phyloP scores from a whole-genome alignment of 495 filamentous ascomycete genomes.

The Hypoxylon crocopeplum region DNA sequence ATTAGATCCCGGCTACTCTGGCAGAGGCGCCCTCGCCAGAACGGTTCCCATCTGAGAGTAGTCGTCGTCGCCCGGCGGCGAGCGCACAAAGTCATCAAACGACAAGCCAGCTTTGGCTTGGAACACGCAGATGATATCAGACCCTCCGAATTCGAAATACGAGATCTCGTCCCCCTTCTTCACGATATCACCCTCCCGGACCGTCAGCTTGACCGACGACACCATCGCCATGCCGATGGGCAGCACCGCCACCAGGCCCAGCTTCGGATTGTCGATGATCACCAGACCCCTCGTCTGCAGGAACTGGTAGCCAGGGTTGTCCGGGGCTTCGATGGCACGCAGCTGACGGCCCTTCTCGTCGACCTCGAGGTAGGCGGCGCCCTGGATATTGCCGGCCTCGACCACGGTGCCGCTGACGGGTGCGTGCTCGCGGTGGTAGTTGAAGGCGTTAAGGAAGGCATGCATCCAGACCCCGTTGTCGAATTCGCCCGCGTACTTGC shows the following conservation, averaged over 20 bases:
- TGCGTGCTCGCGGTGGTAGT: conserved; percentile 59
- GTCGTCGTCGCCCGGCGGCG: too few species aligned
- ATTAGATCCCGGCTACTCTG: too few species aligned
- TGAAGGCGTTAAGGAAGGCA: conserved; percentile 50
- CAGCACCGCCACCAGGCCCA: conserved; percentile 45
- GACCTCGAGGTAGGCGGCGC: too few species aligned
- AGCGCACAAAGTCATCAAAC: too few species aligned
- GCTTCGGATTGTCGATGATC: conserved; percentile 39
- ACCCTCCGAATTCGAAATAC: conserved; percentile 54
- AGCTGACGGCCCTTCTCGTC: too few species aligned
- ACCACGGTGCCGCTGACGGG: too few species aligned
- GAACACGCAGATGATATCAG: conserved; percentile 45
- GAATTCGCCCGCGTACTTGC: conserved; percentile 41
- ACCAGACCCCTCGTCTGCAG: conserved; percentile 45
- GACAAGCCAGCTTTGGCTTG: too few species aligned
- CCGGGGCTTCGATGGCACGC: too few species aligned
- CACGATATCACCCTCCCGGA: conserved; percentile 34
- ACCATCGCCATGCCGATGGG: conserved; percentile 53
- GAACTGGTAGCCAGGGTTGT: conserved; percentile 48
- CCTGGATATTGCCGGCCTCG: too few species aligned
- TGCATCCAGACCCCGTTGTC: conserved; percentile 50
- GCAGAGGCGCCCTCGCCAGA: too few species aligned
- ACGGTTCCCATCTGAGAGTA: too few species aligned
- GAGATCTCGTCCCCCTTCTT: conserved; percentile 49
- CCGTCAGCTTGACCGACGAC: conserved; percentile 47